phyloP scores from a whole-genome alignment of 2,329 filamentous ascomycete species.

The Akanthomyces uredinophilus region DNA sequence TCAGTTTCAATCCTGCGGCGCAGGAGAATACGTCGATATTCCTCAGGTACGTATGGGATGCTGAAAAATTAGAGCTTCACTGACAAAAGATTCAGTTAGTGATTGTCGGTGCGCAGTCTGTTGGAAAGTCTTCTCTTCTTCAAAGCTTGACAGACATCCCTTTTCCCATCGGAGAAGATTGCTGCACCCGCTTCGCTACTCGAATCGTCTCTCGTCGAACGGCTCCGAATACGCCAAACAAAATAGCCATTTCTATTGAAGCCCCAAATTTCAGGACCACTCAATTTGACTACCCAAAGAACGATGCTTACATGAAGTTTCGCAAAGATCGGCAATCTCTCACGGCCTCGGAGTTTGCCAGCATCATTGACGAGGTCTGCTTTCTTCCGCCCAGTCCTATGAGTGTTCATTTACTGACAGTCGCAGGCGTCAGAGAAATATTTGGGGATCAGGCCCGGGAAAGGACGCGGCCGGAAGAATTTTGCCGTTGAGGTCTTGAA shows the following conservation, averaged over 20 bases:
- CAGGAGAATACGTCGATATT: slow-evolving; percentile 26
- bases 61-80: not conserved
- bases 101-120: slow-evolving; percentile 33
- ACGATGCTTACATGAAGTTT: slow-evolving; percentile 21
- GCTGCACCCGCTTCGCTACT: slow-evolving; percentile 34
- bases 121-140: slow-evolving; percentile 34
- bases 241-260: slow-evolving; percentile 28
- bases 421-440: slow-evolving; percentile 24
- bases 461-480: slow-evolving; percentile 25
- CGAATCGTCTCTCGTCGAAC: slow-evolving; percentile 33
- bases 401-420: not conserved
- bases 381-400: rapidly evolving
- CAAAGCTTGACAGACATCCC: slow-evolving; percentile 34
- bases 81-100: slow-evolving; percentile 25
- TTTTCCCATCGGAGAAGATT: slow-evolving; percentile 27
- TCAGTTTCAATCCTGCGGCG: slow-evolving; percentile 28
- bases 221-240: slow-evolving; percentile 22
- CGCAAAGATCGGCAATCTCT: slow-evolving; percentile 21
- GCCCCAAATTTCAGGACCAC: slow-evolving; percentile 21
- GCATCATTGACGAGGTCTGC: slow-evolving; percentile 28
- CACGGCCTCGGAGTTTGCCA: slow-evolving; percentile 24
- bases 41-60: slow-evolving; percentile 27
- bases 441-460: slow-evolving; percentile 27
- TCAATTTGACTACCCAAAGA: slow-evolving; percentile 19
- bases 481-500: slow-evolving; percentile 34